Evolutionary conservation across 495 filamentous ascomycete genomes (phyloP).

Genomic region (Lasiosphaeria hispida): DNA sequence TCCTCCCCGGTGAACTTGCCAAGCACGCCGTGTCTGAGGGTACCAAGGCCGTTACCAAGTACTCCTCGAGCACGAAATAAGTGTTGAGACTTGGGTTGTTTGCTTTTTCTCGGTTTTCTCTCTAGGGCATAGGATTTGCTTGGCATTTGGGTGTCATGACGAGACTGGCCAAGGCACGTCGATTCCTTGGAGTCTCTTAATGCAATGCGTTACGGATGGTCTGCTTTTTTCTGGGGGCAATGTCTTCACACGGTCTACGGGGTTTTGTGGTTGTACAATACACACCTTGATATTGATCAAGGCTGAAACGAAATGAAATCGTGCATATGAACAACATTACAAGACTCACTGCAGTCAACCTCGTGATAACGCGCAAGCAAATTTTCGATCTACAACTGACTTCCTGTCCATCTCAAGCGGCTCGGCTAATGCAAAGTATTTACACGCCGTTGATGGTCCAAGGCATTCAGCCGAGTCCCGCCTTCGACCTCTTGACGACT

Average conservation of each 20-base stretch:
- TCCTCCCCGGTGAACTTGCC: slow-evolving; percentile 96
- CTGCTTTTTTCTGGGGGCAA: slow-evolving; percentile 71
- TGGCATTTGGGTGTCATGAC: slow-evolving; percentile 59
- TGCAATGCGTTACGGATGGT: slow-evolving; percentile 86
- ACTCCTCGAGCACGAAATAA: slow-evolving; percentile 99
- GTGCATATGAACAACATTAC: slow-evolving; percentile 53
- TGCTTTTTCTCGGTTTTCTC: slow-evolving; percentile 38
- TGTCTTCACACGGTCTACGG: slow-evolving; percentile 66
- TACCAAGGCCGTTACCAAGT: slow-evolving; percentile 99
- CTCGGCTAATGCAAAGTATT: too few species aligned
- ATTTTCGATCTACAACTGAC: background rate
- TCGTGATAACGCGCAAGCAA: too few species aligned
- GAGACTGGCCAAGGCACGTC: slow-evolving; percentile 60
- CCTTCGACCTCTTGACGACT: slow-evolving; percentile 79
- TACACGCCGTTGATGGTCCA: background rate
- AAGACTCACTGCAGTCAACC: background rate
- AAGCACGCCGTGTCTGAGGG: slow-evolving; percentile 99
- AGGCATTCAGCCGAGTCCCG: slow-evolving; percentile 73
- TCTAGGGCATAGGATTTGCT: slow-evolving; percentile 53
- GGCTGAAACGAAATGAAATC: slow-evolving; percentile 59
- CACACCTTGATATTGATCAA: slow-evolving; percentile 54
- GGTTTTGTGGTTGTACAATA: slow-evolving; percentile 80
- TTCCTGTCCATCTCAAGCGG: too few species aligned
- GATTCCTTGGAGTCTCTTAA: slow-evolving; percentile 66
- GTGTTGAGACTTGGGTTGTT: slow-evolving; percentile 36